These are phyloP conservation scores for Leccinum fallax DNA, from an alignment of 1,284 basidiomycete genomes.

Conservation along the genomic window DNA sequence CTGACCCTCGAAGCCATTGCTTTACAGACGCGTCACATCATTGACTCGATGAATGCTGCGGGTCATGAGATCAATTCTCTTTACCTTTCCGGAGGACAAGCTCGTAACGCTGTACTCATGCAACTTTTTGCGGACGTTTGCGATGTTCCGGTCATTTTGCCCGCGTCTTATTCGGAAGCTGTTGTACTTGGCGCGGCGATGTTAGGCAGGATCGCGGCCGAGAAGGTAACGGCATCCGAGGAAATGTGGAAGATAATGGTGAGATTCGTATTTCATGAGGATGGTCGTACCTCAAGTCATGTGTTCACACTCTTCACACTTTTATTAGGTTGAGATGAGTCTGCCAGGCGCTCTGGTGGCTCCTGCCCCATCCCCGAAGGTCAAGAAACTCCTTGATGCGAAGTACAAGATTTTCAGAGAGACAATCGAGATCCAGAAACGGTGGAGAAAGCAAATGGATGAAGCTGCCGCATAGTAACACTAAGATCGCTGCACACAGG, in stretches of 20 bases:
- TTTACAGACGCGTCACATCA: conserved; percentile 93
- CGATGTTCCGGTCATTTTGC: conserved; percentile 82
- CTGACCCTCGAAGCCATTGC: conserved; percentile 94
- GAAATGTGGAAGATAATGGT: conserved; percentile 94
- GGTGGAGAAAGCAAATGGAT: conserved; percentile 77
- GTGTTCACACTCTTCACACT: conserved; percentile 1
- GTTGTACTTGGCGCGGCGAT: conserved; percentile 95
- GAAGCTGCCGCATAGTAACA: conserved; percentile 40
- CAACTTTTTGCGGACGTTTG: conserved; percentile 88
- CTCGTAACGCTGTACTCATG: conserved; percentile 84
- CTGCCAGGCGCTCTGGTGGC: conserved; percentile 76
- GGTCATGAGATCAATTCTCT: conserved; percentile 87
- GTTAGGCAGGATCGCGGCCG: conserved; percentile 87
- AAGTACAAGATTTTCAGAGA: conserved; percentile 97
- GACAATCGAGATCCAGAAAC: conserved; percentile 83
- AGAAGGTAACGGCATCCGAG: conserved; percentile 54
- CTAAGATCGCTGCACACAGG: background rate
- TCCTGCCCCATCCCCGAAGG: conserved; percentile 64
- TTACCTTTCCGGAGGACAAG: conserved; percentile 94
- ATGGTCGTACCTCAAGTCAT: background rate
- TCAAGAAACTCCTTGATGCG: conserved; percentile 78
- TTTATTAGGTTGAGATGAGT: conserved; percentile 86
- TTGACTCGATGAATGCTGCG: conserved; percentile 86
- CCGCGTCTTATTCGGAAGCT: conserved; percentile 74
- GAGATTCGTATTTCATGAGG: conserved; percentile 23